A percentile compares a stretch with the other conserved stretches of the same genome.
phyloP scores from a whole-genome alignment of 768 basidiomycete genomes.

The Bullera alba region DNA sequence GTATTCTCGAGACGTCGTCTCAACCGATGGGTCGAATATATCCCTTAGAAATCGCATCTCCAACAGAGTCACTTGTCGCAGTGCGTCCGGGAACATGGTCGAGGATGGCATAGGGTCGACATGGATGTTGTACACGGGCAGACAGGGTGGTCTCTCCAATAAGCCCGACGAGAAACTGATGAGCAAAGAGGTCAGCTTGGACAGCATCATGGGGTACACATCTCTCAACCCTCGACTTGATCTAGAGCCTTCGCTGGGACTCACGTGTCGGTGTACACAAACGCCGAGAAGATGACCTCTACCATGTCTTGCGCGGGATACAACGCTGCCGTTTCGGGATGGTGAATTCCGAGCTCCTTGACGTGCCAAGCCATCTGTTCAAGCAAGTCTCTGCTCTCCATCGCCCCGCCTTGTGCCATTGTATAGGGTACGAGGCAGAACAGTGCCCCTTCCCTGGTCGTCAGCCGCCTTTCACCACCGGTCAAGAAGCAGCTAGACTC shows the following conservation, averaged over 20 bases:
- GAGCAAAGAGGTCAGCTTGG: not conserved
- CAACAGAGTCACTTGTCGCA: not conserved
- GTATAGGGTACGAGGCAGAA: slow-evolving; percentile 5
- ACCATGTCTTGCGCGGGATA: slow-evolving; percentile 9
- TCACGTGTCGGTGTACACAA: slow-evolving; percentile 7
- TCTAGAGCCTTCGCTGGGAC: not conserved
- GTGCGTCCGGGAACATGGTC: not conserved
- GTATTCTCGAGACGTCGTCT: no score
- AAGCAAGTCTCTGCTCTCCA: slow-evolving; percentile 3
- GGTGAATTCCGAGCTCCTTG: slow-evolving; percentile 7
- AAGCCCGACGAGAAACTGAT: not conserved
- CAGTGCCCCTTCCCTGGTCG: slow-evolving; percentile 5
- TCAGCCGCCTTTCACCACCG: no score
- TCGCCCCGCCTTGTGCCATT: slow-evolving; percentile 3
- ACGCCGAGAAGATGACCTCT: slow-evolving; percentile 2
- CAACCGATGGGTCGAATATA: not conserved
- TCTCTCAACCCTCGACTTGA: no score
- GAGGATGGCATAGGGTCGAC: not conserved
- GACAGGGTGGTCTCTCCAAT: not conserved
- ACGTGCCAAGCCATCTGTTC: slow-evolving; percentile 9
- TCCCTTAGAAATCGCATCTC: not conserved
- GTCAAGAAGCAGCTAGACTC: not conserved
- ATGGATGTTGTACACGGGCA: not conserved
- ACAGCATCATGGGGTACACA: no score
- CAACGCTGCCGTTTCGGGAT: not conserved